Evolutionary conservation across 495 filamentous ascomycete species (phyloP).

Genomic region (Daldinia concentrica): DNA sequence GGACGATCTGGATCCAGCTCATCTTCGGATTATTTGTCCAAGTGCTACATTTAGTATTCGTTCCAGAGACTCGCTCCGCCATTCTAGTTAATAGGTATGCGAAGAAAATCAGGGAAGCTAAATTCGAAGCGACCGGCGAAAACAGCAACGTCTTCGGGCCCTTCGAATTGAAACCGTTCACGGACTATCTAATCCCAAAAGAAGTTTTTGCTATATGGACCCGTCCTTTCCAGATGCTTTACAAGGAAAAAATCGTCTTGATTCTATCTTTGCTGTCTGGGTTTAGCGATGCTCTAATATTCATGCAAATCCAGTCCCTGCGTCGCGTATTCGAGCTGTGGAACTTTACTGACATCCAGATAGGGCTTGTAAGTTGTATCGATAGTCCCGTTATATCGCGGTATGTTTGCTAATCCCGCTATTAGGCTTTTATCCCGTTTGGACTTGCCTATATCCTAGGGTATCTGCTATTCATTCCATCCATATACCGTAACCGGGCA

Average conservation of each 20-base stretch:
- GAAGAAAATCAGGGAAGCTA: conserved; percentile 63
- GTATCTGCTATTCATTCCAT: conserved; percentile 69
- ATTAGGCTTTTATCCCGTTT: conserved; percentile 67
- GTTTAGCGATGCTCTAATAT: conserved; percentile 82
- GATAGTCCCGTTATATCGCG: not conserved
- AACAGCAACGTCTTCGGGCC: conserved; percentile 67
- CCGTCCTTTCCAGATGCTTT: conserved; percentile 80
- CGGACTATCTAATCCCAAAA: conserved; percentile 60
- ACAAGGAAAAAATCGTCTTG: conserved; percentile 77
- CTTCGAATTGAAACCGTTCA: conserved; percentile 61
- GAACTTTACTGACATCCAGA: conserved; percentile 62
- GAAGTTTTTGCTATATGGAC: conserved; percentile 70
- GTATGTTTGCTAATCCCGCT: not conserved
- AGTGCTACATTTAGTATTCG: conserved; percentile 69
- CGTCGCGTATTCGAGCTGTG: conserved; percentile 70
- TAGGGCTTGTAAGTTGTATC: conserved; percentile 58
- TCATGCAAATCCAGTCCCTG: conserved; percentile 78
- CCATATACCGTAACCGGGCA: conserved; percentile 65
- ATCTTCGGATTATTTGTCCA: conserved; percentile 75
- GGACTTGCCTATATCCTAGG: conserved; percentile 71
- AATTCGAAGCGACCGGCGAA: conserved; percentile 40
- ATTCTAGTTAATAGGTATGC: conserved; percentile 72
- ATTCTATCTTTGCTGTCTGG: conserved; percentile 75
- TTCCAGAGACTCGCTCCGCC: conserved; percentile 72
- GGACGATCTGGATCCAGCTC: conserved; percentile 84